Evolutionary conservation across 345 rosid genomes (phyloP), one percentile per base, ranked within the genome.

Genomic region (Salix purpurea): DNA sequence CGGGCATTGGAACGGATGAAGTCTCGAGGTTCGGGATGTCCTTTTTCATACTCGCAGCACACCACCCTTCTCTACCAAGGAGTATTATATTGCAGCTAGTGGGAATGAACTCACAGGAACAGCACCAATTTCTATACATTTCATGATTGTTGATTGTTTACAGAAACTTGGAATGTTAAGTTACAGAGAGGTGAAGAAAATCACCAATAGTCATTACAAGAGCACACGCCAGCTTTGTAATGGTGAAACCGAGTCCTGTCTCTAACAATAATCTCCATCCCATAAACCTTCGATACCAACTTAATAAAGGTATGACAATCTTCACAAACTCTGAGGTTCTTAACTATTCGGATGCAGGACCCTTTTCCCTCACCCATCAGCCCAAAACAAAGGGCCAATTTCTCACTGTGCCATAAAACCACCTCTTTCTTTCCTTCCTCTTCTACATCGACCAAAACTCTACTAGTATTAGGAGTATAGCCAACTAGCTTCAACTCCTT

Each of bases 271-370:
- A 82, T 78, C 73, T 80, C 80, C 74, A 37, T 74, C 23, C 34
- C 70, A 65, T 79, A 80, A 62, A 78, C 81, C 75, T 80, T 82
- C 3, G 87, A 82, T 34, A 74, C 83, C 77, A 84, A 19, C 75
- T 84, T 84, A 42, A 82, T 73, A 68, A 86, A 83, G 42, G 71
- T 58, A 80, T 85, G 75, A 73, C 90, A 86, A 80, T 84, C 89
- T 23, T 83, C 84, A 76, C 88, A 87, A 8, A 89, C 80, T 74
- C 88, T 73, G 37, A 85, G 83, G 84, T 89, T 79, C 84, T 83
- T 80, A 44, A 84, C 83, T 60, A 83, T 80, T 65, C 76, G 79
- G 77, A 85, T 87, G 72, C 83, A 65, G 21, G 86, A 69, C 34
- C 58, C 80, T 71, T 76, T 74, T 66, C 14, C 60, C 24, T 28